Percentiles rank a stretch among this genome's conserved stretches.
Evolutionary conservation across 2,329 filamentous ascomycete species (phyloP).

Genomic region (Coniella vitis): DNA sequence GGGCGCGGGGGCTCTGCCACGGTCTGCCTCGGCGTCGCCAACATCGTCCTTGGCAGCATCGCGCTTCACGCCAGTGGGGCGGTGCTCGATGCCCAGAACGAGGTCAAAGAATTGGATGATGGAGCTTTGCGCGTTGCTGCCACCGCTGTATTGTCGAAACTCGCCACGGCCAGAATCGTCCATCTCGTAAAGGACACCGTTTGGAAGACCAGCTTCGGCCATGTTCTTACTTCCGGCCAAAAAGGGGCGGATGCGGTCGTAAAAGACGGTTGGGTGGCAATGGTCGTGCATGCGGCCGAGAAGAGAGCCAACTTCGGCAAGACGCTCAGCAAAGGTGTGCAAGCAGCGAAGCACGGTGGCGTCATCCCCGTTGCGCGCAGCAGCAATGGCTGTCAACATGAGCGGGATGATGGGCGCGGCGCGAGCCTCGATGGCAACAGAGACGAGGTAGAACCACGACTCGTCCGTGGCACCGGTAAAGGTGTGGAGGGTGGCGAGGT

Average conservation of each 20-base stretch:
- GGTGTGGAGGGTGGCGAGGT: constrained; percentile 79
- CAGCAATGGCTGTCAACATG: constrained; percentile 81
- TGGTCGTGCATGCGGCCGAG: constrained; percentile 89
- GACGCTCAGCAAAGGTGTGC: constrained; percentile 73
- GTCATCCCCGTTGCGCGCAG: constrained; percentile 64
- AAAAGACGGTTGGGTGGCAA: constrained; percentile 92
- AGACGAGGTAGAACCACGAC: constrained; percentile 97
- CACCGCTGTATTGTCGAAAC: constrained; percentile 83
- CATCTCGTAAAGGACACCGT: constrained; percentile 76
- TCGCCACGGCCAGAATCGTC: constrained; percentile 60
- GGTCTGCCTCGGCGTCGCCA: constrained; percentile 38
- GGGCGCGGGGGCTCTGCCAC: constrained; percentile 38
- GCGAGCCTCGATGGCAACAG: constrained; percentile 89
- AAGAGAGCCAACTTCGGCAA: constrained; percentile 76
- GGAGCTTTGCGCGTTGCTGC: constrained; percentile 95
- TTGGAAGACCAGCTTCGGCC: constrained; percentile 83
- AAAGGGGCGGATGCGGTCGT: constrained; percentile 91
- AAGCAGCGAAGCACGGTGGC: constrained; percentile 69
- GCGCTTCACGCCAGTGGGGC: constrained; percentile 72
- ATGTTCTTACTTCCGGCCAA: constrained; percentile 97
- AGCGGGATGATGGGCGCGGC: constrained; percentile 80
- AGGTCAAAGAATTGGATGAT: constrained; percentile 97
- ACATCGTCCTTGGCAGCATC: constrained; percentile 24
- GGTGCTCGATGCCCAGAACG: constrained; percentile 80
- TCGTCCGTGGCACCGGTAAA: constrained; percentile 94